Evolutionary conservation across 441 rosid genomes (phyloP).

Genomic region (Adansonia grandidieri): DNA sequence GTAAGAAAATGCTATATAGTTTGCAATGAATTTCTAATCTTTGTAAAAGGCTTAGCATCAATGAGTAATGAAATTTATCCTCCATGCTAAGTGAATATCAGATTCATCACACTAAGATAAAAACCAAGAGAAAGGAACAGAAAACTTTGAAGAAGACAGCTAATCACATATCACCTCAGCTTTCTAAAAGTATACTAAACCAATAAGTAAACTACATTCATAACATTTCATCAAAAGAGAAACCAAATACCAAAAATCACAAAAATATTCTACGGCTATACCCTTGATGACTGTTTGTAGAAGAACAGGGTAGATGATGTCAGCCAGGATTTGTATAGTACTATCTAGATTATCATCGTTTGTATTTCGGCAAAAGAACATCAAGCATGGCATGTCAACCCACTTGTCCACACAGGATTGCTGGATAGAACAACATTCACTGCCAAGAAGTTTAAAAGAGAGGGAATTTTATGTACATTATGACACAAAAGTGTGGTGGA

Average conservation of each 20-base stretch:
- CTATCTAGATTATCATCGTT: slow-evolving; percentile 50
- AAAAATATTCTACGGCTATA: slow-evolving; percentile 28
- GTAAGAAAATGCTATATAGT: not conserved
- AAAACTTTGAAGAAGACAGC: not conserved
- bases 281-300: slow-evolving; percentile 89
- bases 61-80: not conserved
- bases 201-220: not conserved
- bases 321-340: slow-evolving; percentile 55
- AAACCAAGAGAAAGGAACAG: not conserved
- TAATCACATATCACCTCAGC: not conserved
- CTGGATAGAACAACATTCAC: slow-evolving; percentile 71
- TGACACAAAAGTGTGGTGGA: slow-evolving; percentile 2
- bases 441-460: slow-evolving; percentile 44
- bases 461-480: slow-evolving; percentile 12
- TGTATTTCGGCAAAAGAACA: slow-evolving; percentile 58
- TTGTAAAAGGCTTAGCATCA: slow-evolving; percentile 11
- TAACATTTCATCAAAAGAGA: slow-evolving; percentile 1
- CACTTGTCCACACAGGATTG: slow-evolving; percentile 46
- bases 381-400: slow-evolving; percentile 66
- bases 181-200: not conserved
- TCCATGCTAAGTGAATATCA: not conserved
- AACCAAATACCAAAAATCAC: slow-evolving; percentile 12
- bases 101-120: not conserved
- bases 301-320: slow-evolving; percentile 72
- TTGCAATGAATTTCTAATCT: not conserved